Conservation (phyloP, 179 eudicot genomes). For the Spinacia oleracea region DNA sequence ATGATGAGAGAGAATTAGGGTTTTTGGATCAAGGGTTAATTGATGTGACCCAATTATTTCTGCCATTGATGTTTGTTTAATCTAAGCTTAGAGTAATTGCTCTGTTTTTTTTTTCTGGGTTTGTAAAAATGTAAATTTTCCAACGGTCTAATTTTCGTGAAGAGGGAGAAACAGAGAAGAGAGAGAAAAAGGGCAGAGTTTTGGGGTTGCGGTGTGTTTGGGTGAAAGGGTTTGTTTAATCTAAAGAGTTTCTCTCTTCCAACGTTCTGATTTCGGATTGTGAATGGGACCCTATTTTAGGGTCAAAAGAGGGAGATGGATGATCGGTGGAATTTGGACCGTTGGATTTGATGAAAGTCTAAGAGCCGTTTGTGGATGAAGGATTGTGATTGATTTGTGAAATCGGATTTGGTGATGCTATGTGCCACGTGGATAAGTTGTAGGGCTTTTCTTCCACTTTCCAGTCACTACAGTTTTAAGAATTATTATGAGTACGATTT, state of each 20-base stretch:
- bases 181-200: not conserved
- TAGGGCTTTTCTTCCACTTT: not conserved
- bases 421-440: not conserved
- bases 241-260: not conserved
- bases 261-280: slow-evolving; percentile 30
- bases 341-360: slow-evolving; percentile 22
- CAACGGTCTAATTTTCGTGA: slow-evolving; percentile 39
- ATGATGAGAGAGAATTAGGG: slow-evolving; percentile 50
- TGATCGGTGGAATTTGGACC: slow-evolving; percentile 15
- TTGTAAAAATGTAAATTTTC: not conserved
- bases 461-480: no score
- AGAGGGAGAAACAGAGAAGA: slow-evolving; percentile 4
- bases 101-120: slow-evolving; percentile 19
- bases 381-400: slow-evolving; percentile 19
- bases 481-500: no score
- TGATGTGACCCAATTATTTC: slow-evolving; percentile 29
- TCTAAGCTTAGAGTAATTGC: not conserved
- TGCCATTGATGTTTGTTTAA: slow-evolving; percentile 18
- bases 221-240: slow-evolving; percentile 2
- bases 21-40: slow-evolving; percentile 47
- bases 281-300: slow-evolving; percentile 8
- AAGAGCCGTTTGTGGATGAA: slow-evolving; percentile 31
- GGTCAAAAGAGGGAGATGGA: slow-evolving; percentile 6
- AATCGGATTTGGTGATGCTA: not conserved
- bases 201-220: not conserved